These are phyloP conservation scores for Neurospora tetraspora DNA, from an alignment of 495 filamentous ascomycete genomes.

Conservation along the genomic window DNA sequence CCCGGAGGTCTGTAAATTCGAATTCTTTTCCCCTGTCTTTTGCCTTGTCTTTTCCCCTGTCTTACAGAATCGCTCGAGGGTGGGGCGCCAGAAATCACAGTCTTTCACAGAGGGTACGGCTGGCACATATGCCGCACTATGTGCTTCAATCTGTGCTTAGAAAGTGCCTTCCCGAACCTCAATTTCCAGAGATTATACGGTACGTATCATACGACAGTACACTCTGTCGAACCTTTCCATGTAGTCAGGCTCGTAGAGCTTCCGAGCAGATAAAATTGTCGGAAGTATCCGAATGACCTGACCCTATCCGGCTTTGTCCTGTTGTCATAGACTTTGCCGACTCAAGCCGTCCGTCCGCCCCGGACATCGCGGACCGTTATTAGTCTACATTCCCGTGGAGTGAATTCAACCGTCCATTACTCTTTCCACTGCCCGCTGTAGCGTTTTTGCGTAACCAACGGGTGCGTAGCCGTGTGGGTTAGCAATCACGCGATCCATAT, in stretches of 20 bases:
- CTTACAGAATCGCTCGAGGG: too few relatives aligned
- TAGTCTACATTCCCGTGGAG: background rate
- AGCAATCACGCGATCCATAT: background rate
- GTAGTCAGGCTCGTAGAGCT: background rate
- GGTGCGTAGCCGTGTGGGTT: background rate
- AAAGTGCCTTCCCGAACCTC: too few relatives aligned
- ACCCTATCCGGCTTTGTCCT: background rate
- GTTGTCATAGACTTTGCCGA: background rate
- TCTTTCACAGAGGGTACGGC: too few relatives aligned
- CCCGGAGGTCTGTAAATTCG: too few relatives aligned
- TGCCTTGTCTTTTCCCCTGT: too few relatives aligned
- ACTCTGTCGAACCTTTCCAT: background rate
- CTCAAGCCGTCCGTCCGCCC: background rate
- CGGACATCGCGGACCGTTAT: background rate
- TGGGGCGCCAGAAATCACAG: too few relatives aligned
- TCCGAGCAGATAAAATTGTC: background rate
- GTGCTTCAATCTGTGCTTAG: too few relatives aligned
- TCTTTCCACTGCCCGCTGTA: background rate
- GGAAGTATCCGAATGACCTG: background rate
- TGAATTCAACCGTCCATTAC: background rate
- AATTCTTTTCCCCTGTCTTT: too few relatives aligned
- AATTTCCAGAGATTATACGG: too few relatives aligned
- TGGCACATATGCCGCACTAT: too few relatives aligned
- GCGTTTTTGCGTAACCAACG: background rate
- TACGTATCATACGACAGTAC: background rate